These are phyloP conservation scores for Casuarina cunninghamiana DNA, from an alignment of 306 rosid species.

Conservation along the genomic window DNA sequence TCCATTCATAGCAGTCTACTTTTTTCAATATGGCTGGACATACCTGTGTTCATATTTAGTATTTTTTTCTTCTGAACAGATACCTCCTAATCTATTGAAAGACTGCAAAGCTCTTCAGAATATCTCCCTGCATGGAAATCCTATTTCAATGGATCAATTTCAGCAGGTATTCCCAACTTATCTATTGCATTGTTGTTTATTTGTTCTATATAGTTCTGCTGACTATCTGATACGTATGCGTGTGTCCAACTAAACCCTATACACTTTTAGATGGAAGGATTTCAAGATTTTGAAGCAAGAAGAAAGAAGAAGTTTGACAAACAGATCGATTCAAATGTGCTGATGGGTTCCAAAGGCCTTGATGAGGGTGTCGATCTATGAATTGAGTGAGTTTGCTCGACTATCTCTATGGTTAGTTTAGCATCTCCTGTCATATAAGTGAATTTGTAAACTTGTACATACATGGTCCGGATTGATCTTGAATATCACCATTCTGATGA, in stretches of 20 bases:
- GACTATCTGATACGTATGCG: constrained; percentile 14
- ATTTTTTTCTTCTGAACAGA: constrained; percentile 45
- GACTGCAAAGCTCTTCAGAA: constrained; percentile 91
- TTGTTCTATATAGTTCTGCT: neutral
- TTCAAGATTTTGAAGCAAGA: constrained; percentile 88
- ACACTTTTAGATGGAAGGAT: constrained; percentile 74
- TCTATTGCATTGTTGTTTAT: neutral
- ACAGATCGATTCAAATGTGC: constrained; percentile 86
- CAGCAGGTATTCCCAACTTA: constrained; percentile 63
- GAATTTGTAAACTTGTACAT: neutral
- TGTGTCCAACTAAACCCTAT: constrained; percentile 20
- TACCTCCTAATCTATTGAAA: constrained; percentile 72
- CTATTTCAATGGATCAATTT: constrained; percentile 87
- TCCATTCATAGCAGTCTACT: neutral
- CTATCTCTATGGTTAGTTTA: neutral
- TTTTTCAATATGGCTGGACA: neutral
- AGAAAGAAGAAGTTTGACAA: constrained; percentile 95
- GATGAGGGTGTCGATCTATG: constrained; percentile 92
- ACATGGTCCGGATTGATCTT: neutral
- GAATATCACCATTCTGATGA: constrained; percentile 2
- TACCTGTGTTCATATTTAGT: constrained; percentile 4
- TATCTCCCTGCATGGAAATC: constrained; percentile 86
- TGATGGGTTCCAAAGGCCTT: constrained; percentile 89
- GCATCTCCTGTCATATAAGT: neutral
- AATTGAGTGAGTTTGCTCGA: constrained; percentile 27